Evolutionary conservation across 2,329 filamentous ascomycete species (phyloP).

Genomic region (Zymoseptoria brevis): DNA sequence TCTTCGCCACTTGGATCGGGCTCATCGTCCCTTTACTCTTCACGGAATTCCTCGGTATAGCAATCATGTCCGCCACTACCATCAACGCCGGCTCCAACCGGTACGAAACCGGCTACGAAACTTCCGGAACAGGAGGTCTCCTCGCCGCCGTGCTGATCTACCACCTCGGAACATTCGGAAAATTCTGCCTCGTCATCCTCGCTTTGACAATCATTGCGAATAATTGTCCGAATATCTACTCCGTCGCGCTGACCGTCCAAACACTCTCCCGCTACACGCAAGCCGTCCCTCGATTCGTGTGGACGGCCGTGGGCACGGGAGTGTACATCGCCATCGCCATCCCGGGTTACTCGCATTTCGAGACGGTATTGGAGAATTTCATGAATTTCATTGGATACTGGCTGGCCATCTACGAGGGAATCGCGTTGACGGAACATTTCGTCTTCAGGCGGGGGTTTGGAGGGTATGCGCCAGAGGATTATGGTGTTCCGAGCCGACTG

Average conservation of each 20-base stretch:
- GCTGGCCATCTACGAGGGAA: conserved; percentile 64
- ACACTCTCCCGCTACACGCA: conserved; percentile 53
- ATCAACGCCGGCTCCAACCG: conserved; percentile 47
- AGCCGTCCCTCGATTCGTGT: conserved; percentile 59
- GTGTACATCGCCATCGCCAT: conserved; percentile 63
- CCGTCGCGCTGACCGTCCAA: conserved; percentile 57
- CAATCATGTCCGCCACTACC: conserved; percentile 57
- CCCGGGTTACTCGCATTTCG: conserved; percentile 60
- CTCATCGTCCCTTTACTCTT: conserved; percentile 66
- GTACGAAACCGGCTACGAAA: conserved; percentile 49
- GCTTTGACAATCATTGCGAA: conserved; percentile 39
- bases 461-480: conserved; percentile 53
- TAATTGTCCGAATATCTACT: conserved; percentile 51
- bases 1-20: conserved; percentile 60
- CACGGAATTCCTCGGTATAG: conserved; percentile 64
- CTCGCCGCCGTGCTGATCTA: conserved; percentile 57
- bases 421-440: conserved; percentile 59
- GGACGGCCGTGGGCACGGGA: conserved; percentile 54
- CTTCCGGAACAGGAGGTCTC: conserved; percentile 57
- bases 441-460: conserved; percentile 55
- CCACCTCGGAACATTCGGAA: conserved; percentile 58
- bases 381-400: conserved; percentile 59
- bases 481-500: conserved; percentile 50
- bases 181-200: conserved; percentile 53
- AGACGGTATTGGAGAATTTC: conserved; percentile 59